Percentiles rank a stretch among this genome's conserved stretches.
These are phyloP conservation scores for Calonectria hawksworthii DNA, from an alignment of 2,329 filamentous ascomycete species.

Conservation along the genomic window DNA sequence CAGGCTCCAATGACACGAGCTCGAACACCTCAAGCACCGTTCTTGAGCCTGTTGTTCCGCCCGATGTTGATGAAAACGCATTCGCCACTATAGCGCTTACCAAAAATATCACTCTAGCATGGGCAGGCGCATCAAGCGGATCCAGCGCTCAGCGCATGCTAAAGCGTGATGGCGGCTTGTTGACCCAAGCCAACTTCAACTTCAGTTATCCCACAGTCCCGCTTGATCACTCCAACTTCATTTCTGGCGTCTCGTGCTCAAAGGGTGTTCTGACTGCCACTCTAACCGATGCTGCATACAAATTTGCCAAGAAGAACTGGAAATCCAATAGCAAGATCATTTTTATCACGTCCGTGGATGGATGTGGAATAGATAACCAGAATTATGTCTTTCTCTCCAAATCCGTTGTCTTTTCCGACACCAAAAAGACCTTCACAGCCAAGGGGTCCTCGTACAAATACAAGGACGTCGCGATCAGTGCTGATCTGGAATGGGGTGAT, in stretches of 20 bases:
- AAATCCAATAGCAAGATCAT: constrained; percentile 9
- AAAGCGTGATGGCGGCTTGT: constrained; percentile 25
- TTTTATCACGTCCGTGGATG: constrained; percentile 27
- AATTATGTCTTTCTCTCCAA: constrained; percentile 26
- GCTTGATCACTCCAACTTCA: constrained; percentile 25
- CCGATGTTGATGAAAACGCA: constrained; percentile 17
- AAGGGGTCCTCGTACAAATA: not conserved
- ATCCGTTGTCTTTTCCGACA: constrained; percentile 8
- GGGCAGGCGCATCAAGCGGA: constrained; percentile 25
- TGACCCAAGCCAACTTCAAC: constrained; percentile 31
- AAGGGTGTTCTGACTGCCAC: not conserved
- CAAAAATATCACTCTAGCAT: constrained; percentile 13
- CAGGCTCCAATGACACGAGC: not conserved
- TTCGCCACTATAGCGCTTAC: constrained; percentile 14
- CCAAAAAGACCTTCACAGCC: constrained; percentile 12
- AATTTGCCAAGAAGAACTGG: constrained; percentile 27
- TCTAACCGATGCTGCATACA: constrained; percentile 15
- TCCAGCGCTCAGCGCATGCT: not conserved
- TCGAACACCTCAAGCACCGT: not conserved
- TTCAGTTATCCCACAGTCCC: constrained; percentile 26
- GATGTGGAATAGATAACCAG: constrained; percentile 19
- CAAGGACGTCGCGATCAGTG: not conserved
- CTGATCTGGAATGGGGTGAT: constrained; percentile 17
- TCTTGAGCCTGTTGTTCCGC: constrained; percentile 31
- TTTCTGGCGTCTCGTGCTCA: constrained; percentile 6